These are phyloP conservation scores for Nicotiana otophora DNA, from an alignment of 257 asterid species.

Conservation along the genomic window DNA sequence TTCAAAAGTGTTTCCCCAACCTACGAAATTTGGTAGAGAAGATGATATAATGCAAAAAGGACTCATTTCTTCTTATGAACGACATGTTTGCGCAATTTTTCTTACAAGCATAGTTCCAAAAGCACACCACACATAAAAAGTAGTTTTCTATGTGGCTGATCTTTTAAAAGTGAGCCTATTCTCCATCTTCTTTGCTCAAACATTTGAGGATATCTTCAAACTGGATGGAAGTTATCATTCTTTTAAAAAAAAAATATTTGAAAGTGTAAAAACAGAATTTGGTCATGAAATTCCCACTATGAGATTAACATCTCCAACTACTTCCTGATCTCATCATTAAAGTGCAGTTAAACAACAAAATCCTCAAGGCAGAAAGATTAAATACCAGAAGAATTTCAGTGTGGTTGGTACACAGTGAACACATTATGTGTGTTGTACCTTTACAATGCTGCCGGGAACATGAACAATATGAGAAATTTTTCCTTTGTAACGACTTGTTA, in stretches of 20 bases:
- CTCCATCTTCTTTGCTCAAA: background rate
- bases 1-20: conserved; percentile 92
- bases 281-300: background rate
- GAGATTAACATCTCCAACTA: background rate
- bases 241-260: background rate
- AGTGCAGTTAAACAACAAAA: background rate
- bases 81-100: background rate
- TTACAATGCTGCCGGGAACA: conserved; percentile 76
- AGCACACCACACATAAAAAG: background rate
- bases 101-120: background rate
- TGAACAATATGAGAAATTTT: conserved; percentile 61
- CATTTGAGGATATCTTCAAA: background rate
- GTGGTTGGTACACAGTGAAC: background rate
- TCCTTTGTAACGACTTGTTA: conserved; percentile 93
- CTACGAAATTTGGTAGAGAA: conserved; percentile 32
- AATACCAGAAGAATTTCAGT: background rate
- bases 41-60: background rate
- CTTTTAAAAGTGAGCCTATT: background rate
- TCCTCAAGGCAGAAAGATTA: background rate
- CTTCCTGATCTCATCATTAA: background rate
- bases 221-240: background rate
- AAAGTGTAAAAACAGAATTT: background rate
- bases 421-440: conserved; percentile 41
- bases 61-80: background rate
- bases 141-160: background rate